Evolutionary conservation across 805 yeast species (phyloP).

Genomic region (Candida silvicultrix): DNA sequence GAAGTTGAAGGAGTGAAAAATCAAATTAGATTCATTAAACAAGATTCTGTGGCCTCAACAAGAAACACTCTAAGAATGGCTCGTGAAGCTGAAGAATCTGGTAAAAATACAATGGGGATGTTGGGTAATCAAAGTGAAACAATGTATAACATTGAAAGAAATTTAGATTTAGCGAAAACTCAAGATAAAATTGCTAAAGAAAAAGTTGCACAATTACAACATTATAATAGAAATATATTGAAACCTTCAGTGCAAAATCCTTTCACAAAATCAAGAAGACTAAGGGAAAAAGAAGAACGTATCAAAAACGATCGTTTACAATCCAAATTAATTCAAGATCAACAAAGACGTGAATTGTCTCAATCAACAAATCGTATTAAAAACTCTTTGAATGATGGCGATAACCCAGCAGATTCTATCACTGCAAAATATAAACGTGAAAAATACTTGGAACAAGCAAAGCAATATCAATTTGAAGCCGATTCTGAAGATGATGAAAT

Average conservation of each 20-base stretch:
- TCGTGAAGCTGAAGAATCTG: constrained; percentile 65
- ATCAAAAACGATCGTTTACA: constrained; percentile 55
- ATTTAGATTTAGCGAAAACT: constrained; percentile 68
- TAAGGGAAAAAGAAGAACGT: constrained; percentile 66
- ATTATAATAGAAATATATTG: constrained; percentile 75
- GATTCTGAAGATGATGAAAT: constrained; percentile 91
- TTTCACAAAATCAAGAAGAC: constrained; percentile 73
- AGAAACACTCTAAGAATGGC: constrained; percentile 74
- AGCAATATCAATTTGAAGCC: constrained; percentile 74
- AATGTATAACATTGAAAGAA: constrained; percentile 72
- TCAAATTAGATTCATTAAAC: constrained; percentile 77
- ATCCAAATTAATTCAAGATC: constrained; percentile 57
- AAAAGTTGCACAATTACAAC: constrained; percentile 71
- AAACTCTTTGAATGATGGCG: constrained; percentile 45
- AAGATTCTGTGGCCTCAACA: constrained; percentile 79
- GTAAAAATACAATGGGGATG: constrained; percentile 81
- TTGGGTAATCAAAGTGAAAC: constrained; percentile 92
- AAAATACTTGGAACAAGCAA: constrained; percentile 41
- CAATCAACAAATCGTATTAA: constrained; percentile 66
- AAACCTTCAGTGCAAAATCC: constrained; percentile 82
- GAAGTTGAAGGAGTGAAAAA: constrained; percentile 84
- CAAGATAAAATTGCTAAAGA: constrained; percentile 80
- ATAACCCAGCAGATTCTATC: constrained; percentile 24
- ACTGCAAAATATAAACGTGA: constrained; percentile 31
- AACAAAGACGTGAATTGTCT: constrained; percentile 50